Base-by-base conservation (phyloP, 192 early-diverging fungal genomes). In the Mortierella antarctica region DNA sequence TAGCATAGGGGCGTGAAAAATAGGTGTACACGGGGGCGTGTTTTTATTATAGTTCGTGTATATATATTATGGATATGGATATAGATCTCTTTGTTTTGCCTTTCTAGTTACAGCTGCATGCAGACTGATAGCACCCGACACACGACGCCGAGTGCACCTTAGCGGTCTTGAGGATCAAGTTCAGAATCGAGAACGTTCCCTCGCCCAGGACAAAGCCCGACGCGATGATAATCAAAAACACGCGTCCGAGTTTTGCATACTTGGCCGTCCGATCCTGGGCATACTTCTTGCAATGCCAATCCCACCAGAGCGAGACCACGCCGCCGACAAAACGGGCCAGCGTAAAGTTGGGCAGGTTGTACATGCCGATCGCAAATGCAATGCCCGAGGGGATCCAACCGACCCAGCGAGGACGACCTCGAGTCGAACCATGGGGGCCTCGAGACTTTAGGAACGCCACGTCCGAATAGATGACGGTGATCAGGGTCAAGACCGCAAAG, bases 301-400 rank as follows among this genome's bases (percentile, higher is more conserved):
- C 78, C 89, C 89, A 90, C 31, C 70, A 72, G 15, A 89, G 20
- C 6, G 84, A 85, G 4, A 83, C 69, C 20, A 89, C 67, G 7
- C 91, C 91, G 20, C 92, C 92, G 13, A 90, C 84, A 17, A 91
- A 89, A 9, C 92, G 89, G 57, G 91, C 91, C 23, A 94, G 70
- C 20, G 91, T 94, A 71, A 94, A 94, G 59, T 90, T 90, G 4
- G 92, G 92, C 1, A 92, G 85, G 76, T 94, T 94, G 78, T 92
- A 94, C 67, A 94, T 94, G 18, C 92, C 92, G 53, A 94, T 91
- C 6, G 92, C 91, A 87, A 94, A 94, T 7, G 92, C 92, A 46
- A 94, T 92, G 1, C 92, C 92, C 46, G 89, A 90, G 17, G 92
- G 92, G 72, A 91, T 84, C 54, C 72, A 89, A 2, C 70, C 56